Percentiles rank a stretch among this genome's conserved stretches.
Evolutionary conservation across 179 eudicot species (phyloP).

Genomic region (Patellifolia procumbens): DNA sequence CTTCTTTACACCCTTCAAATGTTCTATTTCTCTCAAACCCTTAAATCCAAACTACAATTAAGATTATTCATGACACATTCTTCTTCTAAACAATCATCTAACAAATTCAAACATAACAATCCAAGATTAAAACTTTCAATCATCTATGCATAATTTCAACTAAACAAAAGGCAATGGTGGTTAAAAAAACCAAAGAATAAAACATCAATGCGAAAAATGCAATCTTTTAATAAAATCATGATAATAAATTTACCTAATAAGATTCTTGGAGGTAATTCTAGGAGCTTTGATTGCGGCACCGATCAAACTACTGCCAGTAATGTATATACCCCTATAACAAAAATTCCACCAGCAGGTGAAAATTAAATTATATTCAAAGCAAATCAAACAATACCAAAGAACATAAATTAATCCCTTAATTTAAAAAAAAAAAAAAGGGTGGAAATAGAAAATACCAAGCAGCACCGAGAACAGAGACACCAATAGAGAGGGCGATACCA

Average conservation of each 20-base stretch:
- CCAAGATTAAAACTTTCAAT: background rate
- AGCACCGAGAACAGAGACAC: constrained; percentile 90
- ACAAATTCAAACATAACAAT: background rate
- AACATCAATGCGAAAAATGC: background rate
- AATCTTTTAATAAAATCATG: background rate
- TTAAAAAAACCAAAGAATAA: background rate
- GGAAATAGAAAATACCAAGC: constrained; percentile 57
- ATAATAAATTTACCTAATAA: constrained; percentile 57
- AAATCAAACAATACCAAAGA: no score
- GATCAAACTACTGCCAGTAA: constrained; percentile 97
- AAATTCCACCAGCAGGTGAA: background rate
- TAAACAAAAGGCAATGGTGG: background rate
- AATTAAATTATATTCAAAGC: background rate
- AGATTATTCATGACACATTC: background rate
- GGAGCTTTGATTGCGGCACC: constrained; percentile 99
- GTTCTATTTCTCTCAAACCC: background rate
- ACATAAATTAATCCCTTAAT: background rate
- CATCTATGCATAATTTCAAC: background rate
- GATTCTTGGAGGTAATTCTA: constrained; percentile 91
- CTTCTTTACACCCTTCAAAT: background rate
- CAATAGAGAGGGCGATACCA: constrained; percentile 87
- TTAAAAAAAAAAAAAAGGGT: background rate
- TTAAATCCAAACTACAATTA: background rate
- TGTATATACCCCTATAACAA: constrained; percentile 75
- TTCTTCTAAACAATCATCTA: background rate